phyloP scores from a whole-genome alignment of 306 rosid genomes.

The Crataegus laevigata region DNA sequence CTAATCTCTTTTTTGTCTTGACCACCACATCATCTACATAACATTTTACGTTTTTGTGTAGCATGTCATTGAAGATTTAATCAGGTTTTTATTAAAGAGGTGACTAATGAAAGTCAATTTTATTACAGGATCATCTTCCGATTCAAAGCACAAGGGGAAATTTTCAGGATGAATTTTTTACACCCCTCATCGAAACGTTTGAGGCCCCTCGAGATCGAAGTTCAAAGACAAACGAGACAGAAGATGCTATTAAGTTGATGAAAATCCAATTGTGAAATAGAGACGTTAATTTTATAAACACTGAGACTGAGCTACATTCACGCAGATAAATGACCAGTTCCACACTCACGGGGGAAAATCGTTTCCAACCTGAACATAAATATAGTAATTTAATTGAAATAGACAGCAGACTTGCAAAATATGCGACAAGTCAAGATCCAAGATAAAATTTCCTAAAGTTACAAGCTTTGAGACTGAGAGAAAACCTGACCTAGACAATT shows the following conservation, averaged over 20 bases:
- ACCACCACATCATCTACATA: too few relatives aligned
- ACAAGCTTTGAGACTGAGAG: conserved; percentile 15
- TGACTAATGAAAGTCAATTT: too few relatives aligned
- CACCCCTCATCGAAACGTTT: too few relatives aligned
- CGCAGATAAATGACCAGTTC: conserved; percentile 20
- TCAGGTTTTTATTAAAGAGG: too few relatives aligned
- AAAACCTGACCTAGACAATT: conserved; percentile 38
- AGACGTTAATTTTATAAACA: conserved; percentile 14
- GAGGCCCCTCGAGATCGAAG: background rate
- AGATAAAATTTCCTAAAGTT: conserved; percentile 28
- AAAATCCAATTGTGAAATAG: background rate
- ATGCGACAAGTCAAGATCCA: background rate
- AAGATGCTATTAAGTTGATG: background rate
- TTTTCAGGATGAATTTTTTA: too few relatives aligned
- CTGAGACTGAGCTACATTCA: conserved; percentile 13
- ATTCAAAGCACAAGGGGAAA: background rate
- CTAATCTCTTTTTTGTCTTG: too few relatives aligned
- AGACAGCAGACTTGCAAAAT: conserved; percentile 18
- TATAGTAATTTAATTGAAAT: conserved; percentile 17
- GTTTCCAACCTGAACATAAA: conserved; percentile 13
- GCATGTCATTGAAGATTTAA: too few relatives aligned
- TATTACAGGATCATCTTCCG: background rate
- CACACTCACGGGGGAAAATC: conserved; percentile 14
- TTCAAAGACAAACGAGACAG: background rate
- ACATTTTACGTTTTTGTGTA: too few relatives aligned